Conservation (phyloP, 2,329 filamentous ascomycete genomes). For the Fusarium hainanense region DNA sequence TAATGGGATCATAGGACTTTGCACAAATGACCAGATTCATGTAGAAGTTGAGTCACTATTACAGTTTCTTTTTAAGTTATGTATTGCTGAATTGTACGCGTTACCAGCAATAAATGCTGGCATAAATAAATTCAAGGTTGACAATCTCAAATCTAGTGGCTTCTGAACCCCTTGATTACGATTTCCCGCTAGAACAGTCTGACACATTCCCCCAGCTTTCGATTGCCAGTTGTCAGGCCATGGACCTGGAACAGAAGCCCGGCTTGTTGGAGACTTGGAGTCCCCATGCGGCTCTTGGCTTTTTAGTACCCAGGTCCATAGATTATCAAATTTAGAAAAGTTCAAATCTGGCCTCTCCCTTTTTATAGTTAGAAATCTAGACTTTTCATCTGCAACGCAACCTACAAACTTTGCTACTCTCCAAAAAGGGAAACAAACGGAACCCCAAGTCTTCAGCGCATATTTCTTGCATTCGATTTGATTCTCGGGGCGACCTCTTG, state of each 20-base stretch:
- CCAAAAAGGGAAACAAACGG: not conserved
- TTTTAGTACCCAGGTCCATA: constrained; percentile 26
- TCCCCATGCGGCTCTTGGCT: constrained; percentile 39
- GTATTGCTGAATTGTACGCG: not conserved
- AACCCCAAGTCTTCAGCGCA: constrained; percentile 2
- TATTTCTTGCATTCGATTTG: constrained; percentile 34
- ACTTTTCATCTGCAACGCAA: constrained; percentile 15
- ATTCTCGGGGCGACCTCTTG: constrained; percentile 32
- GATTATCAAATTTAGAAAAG: constrained; percentile 39
- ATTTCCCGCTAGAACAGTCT: constrained; percentile 38
- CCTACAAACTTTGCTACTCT: constrained; percentile 7
- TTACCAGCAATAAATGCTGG: not conserved
- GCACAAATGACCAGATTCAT: not conserved
- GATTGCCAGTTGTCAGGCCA: constrained; percentile 40
- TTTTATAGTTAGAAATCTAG: constrained; percentile 1
- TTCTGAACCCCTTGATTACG: constrained; percentile 13
- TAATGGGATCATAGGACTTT: not conserved
- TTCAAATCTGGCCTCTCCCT: constrained; percentile 38
- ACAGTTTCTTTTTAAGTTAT: not conserved
- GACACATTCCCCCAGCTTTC: constrained; percentile 41
- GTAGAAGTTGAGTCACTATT: no score
- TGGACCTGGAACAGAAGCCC: constrained; percentile 34
- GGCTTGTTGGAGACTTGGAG: constrained; percentile 18
- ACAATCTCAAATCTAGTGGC: constrained; percentile 4
- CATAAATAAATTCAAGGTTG: no score